Evolutionary conservation across 2,329 filamentous ascomycete species (phyloP).

Genomic region (Exophiala oligosperma): DNA sequence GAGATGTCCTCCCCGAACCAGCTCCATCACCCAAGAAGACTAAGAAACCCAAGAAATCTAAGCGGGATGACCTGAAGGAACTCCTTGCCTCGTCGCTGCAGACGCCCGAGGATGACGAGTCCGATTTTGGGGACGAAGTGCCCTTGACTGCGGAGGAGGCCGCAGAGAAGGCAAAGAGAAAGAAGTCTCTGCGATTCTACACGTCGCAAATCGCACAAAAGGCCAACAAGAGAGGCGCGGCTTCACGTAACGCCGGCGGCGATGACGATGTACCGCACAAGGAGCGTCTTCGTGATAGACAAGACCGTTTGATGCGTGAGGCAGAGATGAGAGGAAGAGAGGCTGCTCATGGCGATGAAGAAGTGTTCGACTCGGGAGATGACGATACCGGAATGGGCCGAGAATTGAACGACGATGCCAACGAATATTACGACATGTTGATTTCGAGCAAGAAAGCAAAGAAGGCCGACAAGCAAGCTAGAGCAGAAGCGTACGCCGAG

Average conservation of each 20-base stretch:
- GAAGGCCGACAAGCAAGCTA: slow-evolving; percentile 73
- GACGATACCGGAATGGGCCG: slow-evolving; percentile 51
- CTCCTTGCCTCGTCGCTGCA: slow-evolving; percentile 33
- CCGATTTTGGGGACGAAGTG: slow-evolving; percentile 92
- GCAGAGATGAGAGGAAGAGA: slow-evolving; percentile 79
- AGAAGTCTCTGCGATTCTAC: slow-evolving; percentile 95
- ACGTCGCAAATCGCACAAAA: slow-evolving; percentile 97
- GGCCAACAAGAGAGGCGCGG: slow-evolving; percentile 70
- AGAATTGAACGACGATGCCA: slow-evolving; percentile 54
- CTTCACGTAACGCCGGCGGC: slow-evolving; percentile 64
- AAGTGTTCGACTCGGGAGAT: slow-evolving; percentile 67
- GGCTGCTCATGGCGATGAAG: slow-evolving; percentile 50
- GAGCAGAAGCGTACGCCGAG: slow-evolving; percentile 56
- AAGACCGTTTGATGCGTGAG: slow-evolving; percentile 82
- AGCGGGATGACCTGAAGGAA: slow-evolving; percentile 51
- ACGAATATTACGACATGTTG: slow-evolving; percentile 81
- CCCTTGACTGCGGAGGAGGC: slow-evolving; percentile 73
- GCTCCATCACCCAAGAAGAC: slow-evolving; percentile 36
- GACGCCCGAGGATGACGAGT: slow-evolving; percentile 60
- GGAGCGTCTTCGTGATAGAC: slow-evolving; percentile 82
- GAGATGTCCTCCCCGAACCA: slow-evolving; percentile 20
- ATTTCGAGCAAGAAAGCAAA: slow-evolving; percentile 56
- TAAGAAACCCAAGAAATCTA: slow-evolving; percentile 62
- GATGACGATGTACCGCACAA: slow-evolving; percentile 71
- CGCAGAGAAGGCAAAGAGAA: slow-evolving; percentile 82